phyloP scores from a whole-genome alignment of 257 asterid species.

The Coffea eugenioides region DNA sequence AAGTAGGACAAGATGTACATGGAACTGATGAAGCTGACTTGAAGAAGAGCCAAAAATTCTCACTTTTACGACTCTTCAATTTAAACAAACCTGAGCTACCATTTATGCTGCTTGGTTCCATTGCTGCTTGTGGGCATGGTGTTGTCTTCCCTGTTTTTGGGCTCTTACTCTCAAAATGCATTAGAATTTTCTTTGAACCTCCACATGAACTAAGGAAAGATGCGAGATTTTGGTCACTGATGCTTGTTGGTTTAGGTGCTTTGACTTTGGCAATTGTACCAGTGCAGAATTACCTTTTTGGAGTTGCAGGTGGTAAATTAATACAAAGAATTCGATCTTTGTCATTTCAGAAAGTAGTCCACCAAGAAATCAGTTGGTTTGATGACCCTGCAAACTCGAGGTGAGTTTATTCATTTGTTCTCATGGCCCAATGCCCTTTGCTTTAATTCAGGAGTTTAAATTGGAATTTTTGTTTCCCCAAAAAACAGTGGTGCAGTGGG shows the following conservation, averaged over 20 bases:
- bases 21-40: slow-evolving; percentile 21
- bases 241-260: slow-evolving; percentile 47
- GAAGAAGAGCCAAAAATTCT: slow-evolving; percentile 36
- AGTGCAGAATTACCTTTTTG: slow-evolving; percentile 64
- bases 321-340: slow-evolving; percentile 65
- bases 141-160: slow-evolving; percentile 67
- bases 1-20: slow-evolving; percentile 16
- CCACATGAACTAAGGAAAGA: slow-evolving; percentile 43
- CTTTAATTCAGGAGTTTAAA: background rate
- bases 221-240: slow-evolving; percentile 56
- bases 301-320: slow-evolving; percentile 77
- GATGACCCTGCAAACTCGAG: slow-evolving; percentile 89
- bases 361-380: slow-evolving; percentile 87
- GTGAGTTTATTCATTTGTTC: slow-evolving; percentile 24
- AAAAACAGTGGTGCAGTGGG: slow-evolving; percentile 76
- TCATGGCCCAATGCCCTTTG: background rate
- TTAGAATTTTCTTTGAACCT: slow-evolving; percentile 61
- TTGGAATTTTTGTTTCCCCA: slow-evolving; percentile 7
- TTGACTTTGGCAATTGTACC: slow-evolving; percentile 41
- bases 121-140: slow-evolving; percentile 62
- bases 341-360: slow-evolving; percentile 64
- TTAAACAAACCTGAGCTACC: slow-evolving; percentile 67
- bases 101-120: slow-evolving; percentile 50
- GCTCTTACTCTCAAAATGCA: slow-evolving; percentile 59
- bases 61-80: slow-evolving; percentile 46